Percentiles rank a stretch among this genome's conserved stretches.
Conservation (phyloP, 805 yeast species). For the Wickerhamiella dianesei region DNA sequence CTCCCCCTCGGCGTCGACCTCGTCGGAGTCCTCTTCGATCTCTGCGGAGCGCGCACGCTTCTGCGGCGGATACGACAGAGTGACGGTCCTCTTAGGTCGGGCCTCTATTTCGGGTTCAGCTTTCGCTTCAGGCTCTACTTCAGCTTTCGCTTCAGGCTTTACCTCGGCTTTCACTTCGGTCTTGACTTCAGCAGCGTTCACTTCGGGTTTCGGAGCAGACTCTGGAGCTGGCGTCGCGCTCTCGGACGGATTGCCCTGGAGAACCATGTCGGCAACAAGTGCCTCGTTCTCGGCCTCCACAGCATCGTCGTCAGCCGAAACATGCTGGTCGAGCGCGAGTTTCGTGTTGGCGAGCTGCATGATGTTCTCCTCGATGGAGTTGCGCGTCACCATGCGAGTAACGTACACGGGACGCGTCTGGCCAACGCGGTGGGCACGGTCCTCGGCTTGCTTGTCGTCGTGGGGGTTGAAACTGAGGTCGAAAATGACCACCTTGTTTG, state of each 20-base stretch:
- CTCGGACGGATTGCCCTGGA: constrained; percentile 11
- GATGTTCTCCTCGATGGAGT: constrained; percentile 83
- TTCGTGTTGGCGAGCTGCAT: constrained; percentile 77
- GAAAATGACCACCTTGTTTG: constrained; percentile 78
- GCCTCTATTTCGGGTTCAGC: neutral
- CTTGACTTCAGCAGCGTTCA: neutral
- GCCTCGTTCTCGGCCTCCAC: constrained; percentile 28
- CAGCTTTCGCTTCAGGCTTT: neutral
- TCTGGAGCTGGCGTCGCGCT: neutral
- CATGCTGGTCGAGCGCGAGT: constrained; percentile 59
- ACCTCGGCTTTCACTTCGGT: neutral
- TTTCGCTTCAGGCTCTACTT: constrained; percentile 1
- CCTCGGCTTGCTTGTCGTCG: constrained; percentile 97
- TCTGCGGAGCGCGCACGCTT: neutral
- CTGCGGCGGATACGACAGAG: neutral
- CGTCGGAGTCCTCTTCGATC: neutral
- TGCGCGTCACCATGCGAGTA: constrained; percentile 52
- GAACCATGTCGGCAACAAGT: constrained; percentile 26
- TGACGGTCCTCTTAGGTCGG: neutral
- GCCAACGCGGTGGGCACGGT: constrained; percentile 95
- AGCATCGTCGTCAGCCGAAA: constrained; percentile 23
- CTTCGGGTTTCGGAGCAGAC: neutral
- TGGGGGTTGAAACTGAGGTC: constrained; percentile 97
- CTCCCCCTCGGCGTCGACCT: neutral
- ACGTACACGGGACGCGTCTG: constrained; percentile 77